Percentiles rank a stretch among this genome's conserved stretches.
phyloP scores from a whole-genome alignment of 1,284 basidiomycete genomes.

The Boletus calvinii region DNA sequence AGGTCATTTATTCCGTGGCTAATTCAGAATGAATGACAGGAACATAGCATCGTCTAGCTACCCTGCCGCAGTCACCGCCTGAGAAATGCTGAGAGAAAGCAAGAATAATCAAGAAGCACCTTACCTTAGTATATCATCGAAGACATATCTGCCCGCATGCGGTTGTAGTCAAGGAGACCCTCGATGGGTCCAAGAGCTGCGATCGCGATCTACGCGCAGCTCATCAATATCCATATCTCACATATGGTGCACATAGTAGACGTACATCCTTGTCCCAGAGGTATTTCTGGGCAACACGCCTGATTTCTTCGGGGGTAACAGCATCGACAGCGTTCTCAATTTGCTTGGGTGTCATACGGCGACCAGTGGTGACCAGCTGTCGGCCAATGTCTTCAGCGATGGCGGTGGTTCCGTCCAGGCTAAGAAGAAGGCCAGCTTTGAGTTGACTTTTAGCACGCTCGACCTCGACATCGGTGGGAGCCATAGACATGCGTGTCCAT shows the following conservation, averaged over 20 bases:
- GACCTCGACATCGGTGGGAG: slow-evolving; percentile 84
- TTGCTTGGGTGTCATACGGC: slow-evolving; percentile 87
- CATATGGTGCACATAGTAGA: slow-evolving; percentile 19
- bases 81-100: not conserved
- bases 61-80: not conserved
- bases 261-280: slow-evolving; percentile 93
- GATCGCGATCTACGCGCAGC: slow-evolving; percentile 61
- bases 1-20: slow-evolving; percentile 22
- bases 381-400: slow-evolving; percentile 98
- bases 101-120: not conserved
- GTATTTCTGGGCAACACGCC: slow-evolving; percentile 94
- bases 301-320: slow-evolving; percentile 88
- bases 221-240: slow-evolving; percentile 14
- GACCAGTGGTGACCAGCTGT: slow-evolving; percentile 93
- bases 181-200: slow-evolving; percentile 85
- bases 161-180: slow-evolving; percentile 85
- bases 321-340: slow-evolving; percentile 93
- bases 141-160: slow-evolving; percentile 78
- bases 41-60: slow-evolving; percentile 25
- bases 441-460: slow-evolving; percentile 98
- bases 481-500: slow-evolving; percentile 95
- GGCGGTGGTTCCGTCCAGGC: slow-evolving; percentile 93
- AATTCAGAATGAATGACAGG: slow-evolving; percentile 22
- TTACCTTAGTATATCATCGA: slow-evolving; percentile 63
- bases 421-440: slow-evolving; percentile 90